Conservation (phyloP, 2,329 filamentous ascomycete species). For the Pseudogymnoascus sp. region DNA sequence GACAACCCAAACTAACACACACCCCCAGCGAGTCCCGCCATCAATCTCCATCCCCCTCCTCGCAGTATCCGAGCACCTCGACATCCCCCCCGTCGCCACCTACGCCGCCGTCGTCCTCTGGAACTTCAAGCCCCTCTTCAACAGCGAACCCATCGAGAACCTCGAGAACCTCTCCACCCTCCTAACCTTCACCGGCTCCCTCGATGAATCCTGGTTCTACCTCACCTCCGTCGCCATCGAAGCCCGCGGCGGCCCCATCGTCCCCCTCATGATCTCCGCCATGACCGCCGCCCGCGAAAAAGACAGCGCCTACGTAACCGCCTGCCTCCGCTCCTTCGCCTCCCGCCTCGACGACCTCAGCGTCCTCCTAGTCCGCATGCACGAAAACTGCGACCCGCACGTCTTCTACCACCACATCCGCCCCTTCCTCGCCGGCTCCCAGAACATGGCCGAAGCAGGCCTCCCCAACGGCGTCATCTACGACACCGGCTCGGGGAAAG, state of each 20-base stretch:
- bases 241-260: constrained; percentile 75
- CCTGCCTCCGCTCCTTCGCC: constrained; percentile 71
- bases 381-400: constrained; percentile 88
- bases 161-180: constrained; percentile 84
- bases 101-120: constrained; percentile 88
- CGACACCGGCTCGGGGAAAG: constrained; percentile 62
- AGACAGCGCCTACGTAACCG: constrained; percentile 64
- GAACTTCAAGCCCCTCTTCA: constrained; percentile 93
- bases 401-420: constrained; percentile 94
- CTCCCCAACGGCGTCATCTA: constrained; percentile 82
- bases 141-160: constrained; percentile 69
- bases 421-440: constrained; percentile 91
- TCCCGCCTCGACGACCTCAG: constrained; percentile 82
- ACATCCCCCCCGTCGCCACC: constrained; percentile 86
- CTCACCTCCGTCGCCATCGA: constrained; percentile 93
- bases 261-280: constrained; percentile 81
- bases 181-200: constrained; percentile 82
- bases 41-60: constrained; percentile 77
- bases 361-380: constrained; percentile 73
- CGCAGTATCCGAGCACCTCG: constrained; percentile 64
- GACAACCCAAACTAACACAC: constrained; percentile 14
- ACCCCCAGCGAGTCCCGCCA: constrained; percentile 53
- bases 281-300: constrained; percentile 67
- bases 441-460: constrained; percentile 94
- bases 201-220: constrained; percentile 99